Conservation (phyloP, 2,329 filamentous ascomycete genomes). For the Mariannaea elegans region DNA sequence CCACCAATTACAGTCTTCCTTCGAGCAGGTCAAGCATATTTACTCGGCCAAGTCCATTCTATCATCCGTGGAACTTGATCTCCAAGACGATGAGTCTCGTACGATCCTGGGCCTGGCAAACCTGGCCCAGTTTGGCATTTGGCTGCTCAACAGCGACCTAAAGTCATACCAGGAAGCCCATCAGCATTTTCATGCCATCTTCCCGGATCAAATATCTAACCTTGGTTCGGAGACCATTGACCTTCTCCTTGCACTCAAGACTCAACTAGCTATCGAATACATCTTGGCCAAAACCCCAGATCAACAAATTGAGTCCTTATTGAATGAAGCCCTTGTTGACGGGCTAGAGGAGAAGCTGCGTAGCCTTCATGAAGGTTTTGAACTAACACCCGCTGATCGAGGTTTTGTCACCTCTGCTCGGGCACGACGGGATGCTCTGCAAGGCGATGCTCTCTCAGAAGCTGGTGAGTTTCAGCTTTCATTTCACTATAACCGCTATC, state of each 20-base stretch:
- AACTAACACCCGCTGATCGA: constrained; percentile 47
- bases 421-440: constrained; percentile 45
- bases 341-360: constrained; percentile 62
- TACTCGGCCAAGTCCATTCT: constrained; percentile 46
- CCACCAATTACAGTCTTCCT: constrained; percentile 42
- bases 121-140: constrained; percentile 56
- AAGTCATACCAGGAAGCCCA: constrained; percentile 54
- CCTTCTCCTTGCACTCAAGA: constrained; percentile 58
- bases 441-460: constrained; percentile 40
- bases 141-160: constrained; percentile 50
- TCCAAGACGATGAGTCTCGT: constrained; percentile 44
- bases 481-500: neutral
- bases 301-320: constrained; percentile 58
- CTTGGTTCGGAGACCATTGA: constrained; percentile 53
- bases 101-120: constrained; percentile 57
- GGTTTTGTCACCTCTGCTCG: constrained; percentile 46
- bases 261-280: constrained; percentile 61
- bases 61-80: constrained; percentile 46
- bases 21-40: constrained; percentile 46
- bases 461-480: constrained; percentile 37
- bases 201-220: constrained; percentile 56
- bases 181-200: constrained; percentile 54
- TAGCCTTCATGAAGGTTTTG: constrained; percentile 42
- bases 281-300: constrained; percentile 60
- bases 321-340: constrained; percentile 65